phyloP scores from a whole-genome alignment of 106 monocot genomes.

The Chionographis japonica region DNA sequence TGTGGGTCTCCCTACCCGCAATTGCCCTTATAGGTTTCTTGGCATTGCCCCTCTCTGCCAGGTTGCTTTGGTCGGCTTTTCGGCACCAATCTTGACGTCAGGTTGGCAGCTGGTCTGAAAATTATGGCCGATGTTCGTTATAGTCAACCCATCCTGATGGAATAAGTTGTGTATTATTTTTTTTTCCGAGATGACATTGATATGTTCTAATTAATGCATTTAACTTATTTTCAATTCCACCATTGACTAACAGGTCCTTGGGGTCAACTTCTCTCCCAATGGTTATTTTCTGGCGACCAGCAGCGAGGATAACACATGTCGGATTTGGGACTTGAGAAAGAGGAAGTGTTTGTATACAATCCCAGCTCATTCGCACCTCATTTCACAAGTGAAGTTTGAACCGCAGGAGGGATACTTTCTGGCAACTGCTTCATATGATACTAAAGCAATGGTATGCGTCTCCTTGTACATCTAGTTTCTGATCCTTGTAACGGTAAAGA shows the following conservation, averaged over 20 bases:
- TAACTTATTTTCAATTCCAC: background rate
- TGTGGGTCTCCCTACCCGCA: no score
- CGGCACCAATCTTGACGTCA: no score
- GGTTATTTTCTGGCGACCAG: slow-evolving; percentile 86
- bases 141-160: no score
- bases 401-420: slow-evolving; percentile 94
- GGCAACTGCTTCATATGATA: slow-evolving; percentile 87
- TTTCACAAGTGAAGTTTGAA: slow-evolving; percentile 95
- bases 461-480: background rate
- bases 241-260: slow-evolving; percentile 51
- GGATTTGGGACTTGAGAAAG: slow-evolving; percentile 97
- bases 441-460: slow-evolving; percentile 72
- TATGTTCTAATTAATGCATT: background rate
- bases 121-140: no score
- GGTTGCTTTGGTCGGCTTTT: no score
- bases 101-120: no score
- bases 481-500: no score
- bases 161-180: background rate
- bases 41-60: no score
- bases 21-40: no score
- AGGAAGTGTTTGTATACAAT: slow-evolving; percentile 70
- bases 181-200: background rate
- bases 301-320: slow-evolving; percentile 84
- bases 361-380: slow-evolving; percentile 86
- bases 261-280: slow-evolving; percentile 86